Conservation (phyloP, 148 eudicot genomes). For the Camellia sinensis region DNA sequence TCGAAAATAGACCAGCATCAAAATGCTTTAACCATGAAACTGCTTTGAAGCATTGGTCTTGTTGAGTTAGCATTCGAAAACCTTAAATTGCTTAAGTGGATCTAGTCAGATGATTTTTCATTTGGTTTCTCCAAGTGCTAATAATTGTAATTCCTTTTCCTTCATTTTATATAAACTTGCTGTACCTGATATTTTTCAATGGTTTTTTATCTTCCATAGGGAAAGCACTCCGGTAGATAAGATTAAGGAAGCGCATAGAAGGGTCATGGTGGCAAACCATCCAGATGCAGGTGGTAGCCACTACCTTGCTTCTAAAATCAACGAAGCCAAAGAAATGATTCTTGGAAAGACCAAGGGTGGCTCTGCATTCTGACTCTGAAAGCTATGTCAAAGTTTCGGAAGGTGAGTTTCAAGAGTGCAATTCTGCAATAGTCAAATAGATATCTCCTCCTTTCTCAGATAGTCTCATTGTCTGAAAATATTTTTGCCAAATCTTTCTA, state of each 20-base stretch:
- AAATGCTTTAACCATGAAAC: neutral
- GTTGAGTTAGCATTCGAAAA: neutral
- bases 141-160: too few species aligned
- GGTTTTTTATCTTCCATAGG: slow-evolving; percentile 20
- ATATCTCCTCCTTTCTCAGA: neutral
- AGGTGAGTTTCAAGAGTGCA: neutral
- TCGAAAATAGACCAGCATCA: neutral
- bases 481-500: neutral
- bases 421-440: neutral
- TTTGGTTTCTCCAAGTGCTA: too few species aligned
- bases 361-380: slow-evolving; percentile 24
- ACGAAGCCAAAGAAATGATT: slow-evolving; percentile 48
- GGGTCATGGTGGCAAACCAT: slow-evolving; percentile 50
- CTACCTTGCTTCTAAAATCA: slow-evolving; percentile 50
- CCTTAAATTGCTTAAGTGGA: neutral
- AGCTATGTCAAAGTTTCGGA: neutral
- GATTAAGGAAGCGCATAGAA: slow-evolving; percentile 46
- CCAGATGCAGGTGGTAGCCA: slow-evolving; percentile 59
- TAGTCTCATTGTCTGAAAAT: neutral
- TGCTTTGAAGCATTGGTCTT: neutral
- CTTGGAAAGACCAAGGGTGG: slow-evolving; percentile 39
- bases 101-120: too few species aligned
- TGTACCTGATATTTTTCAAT: neutral
- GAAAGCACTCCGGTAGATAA: slow-evolving; percentile 38
- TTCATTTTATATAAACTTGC: too few species aligned